phyloP scores from a whole-genome alignment of 2,329 filamentous ascomycete genomes.

The Phaeosphaeria sp. region DNA sequence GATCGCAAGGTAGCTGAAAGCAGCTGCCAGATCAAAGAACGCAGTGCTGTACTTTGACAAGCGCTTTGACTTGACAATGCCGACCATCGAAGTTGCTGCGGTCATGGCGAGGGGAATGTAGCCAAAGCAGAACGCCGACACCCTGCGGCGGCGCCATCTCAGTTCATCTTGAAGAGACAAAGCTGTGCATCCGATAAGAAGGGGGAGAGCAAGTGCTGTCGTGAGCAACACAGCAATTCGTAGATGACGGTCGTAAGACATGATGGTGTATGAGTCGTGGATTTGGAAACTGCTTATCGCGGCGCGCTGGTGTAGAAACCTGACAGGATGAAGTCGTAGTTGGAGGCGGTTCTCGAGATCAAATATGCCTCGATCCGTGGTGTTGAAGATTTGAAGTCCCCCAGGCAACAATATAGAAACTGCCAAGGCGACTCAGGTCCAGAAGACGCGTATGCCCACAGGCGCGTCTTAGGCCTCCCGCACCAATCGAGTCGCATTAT shows the following conservation, averaged over 20 bases:
- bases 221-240: constrained; percentile 14
- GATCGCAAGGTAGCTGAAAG: constrained; percentile 11
- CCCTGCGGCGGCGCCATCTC: neutral
- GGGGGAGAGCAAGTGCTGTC: constrained; percentile 13
- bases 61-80: constrained; percentile 6
- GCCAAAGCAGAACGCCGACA: constrained; percentile 18
- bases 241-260: constrained; percentile 16
- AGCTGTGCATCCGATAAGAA: constrained; percentile 19
- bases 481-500: neutral
- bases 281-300: neutral
- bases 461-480: constrained; percentile 1
- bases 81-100: constrained; percentile 6
- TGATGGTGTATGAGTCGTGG: neutral
- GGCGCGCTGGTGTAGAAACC: neutral
- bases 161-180: constrained; percentile 6
- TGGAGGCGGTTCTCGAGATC: neutral
- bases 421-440: neutral
- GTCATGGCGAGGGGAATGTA: constrained; percentile 23
- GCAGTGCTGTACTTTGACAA: constrained; percentile 5
- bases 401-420: constrained; percentile 18
- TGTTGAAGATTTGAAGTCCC: constrained; percentile 10
- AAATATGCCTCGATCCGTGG: neutral
- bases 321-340: neutral
- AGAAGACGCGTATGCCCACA: constrained; percentile 12
- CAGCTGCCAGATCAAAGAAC: constrained; percentile 11